These are phyloP conservation scores for Gaultheria prostrata DNA, from an alignment of 148 eudicot species.

Conservation along the genomic window DNA sequence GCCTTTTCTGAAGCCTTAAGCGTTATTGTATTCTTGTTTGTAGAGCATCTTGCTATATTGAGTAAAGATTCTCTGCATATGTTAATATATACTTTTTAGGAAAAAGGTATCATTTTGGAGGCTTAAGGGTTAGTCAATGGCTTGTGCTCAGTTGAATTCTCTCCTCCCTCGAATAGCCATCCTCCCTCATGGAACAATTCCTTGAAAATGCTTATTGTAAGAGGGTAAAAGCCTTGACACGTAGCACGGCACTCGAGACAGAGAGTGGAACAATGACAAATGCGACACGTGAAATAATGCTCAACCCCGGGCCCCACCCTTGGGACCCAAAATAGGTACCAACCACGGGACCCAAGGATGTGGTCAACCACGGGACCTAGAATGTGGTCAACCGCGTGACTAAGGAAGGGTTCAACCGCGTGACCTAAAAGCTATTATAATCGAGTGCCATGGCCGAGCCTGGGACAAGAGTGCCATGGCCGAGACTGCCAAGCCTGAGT, in stretches of 20 bases:
- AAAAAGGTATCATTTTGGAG: neutral
- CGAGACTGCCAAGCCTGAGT: no score
- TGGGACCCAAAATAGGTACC: no score
- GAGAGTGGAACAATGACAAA: no score
- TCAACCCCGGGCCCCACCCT: conserved; percentile 29
- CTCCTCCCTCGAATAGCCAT: neutral
- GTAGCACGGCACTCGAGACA: no score
- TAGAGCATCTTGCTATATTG: neutral
- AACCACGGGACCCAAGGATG: no score
- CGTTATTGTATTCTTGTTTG: neutral
- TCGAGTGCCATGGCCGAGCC: no score
- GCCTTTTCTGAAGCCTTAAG: neutral
- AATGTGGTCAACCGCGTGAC: no score
- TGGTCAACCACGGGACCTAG: no score
- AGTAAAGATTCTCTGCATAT: neutral
- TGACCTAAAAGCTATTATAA: no score
- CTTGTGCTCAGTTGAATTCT: neutral
- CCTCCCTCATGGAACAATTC: neutral
- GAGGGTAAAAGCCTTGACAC: neutral
- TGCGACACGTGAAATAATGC: neutral
- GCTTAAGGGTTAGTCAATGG: neutral
- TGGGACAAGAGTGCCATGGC: no score
- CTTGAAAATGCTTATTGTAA: neutral
- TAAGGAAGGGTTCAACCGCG: no score
- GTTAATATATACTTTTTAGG: neutral